Base-by-base conservation (phyloP, 1,284 basidiomycete genomes). In the Phylloboletellus chloephorus region DNA sequence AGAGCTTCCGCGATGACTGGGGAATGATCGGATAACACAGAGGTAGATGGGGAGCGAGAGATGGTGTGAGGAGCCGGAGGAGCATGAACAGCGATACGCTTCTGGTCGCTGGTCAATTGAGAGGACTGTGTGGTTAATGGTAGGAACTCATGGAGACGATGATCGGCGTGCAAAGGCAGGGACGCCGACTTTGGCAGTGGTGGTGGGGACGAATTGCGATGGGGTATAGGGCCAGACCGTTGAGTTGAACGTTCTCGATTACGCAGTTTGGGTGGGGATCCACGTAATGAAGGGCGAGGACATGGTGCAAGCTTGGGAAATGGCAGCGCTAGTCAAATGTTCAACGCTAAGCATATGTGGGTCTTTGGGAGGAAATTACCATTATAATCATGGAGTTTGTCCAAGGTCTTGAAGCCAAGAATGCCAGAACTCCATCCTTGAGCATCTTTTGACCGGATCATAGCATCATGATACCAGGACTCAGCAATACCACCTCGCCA, bases 121-220 rank as follows among this genome's bases (percentile, higher is more conserved):
- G 66, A 57, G 15, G 66, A 60, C 41, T 71, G 67, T 19, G 65
- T 44, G 39, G 60, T 37, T 31, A 54, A 49, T 53, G 61, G 58
- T 3, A 50, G 36, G 35, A 53, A 54, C 33, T 63, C 63, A 15
- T 57, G 59, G 34, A 51, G 40, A 41, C 55, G 64, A 38, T 65
- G 60, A 36, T 59, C 61, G 8, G 51, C 51, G 40, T 89, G 88
- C 43, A 89, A 63, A 26, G 88, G 87, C 2, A 89, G 62, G 15
- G 82, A 82, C 8, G 74, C 85, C 7, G 85, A 83, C 61, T 87
- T 84, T n/a, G 87, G 85, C 16, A 89, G 68, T 31, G 86, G 87
- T 2, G 87, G 87, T 3, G 87, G 87, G 0, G 82, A 80, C 12
- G 72, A 74, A 54, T 75, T 82, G 37, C 82, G 75, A 19, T 67